Evolutionary conservation across 78 protist species (phyloP), one percentile per base, ranked within the genome.

Genomic region (Dictyostelium citrinum): DNA sequence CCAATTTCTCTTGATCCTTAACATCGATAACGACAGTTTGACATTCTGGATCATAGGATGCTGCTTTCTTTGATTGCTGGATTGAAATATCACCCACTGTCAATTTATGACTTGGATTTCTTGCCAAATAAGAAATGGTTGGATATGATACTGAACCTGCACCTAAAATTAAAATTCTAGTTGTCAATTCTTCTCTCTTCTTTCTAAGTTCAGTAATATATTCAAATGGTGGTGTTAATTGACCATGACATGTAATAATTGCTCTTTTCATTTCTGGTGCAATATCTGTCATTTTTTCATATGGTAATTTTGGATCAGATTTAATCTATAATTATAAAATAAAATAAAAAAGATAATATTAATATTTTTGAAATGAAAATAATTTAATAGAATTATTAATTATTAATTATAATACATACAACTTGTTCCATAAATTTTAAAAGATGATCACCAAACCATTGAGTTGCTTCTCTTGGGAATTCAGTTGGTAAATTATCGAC

Each of bases 401-500:
- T n/a, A n/a, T n/a, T n/a, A n/a, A n/a, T n/a, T n/a, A n/a, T n/a
- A 81, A 61, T 60, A 60, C 72, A 11, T 64, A 70, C 91, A 39
- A 95, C 78, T 35, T 64, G 68, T n/a, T 29, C 88, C 70, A 97
- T 37, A 51, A 90, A 96, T 35, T 93, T 77, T 24, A 74, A 8
- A 24, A 97, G 95, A 49, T 67, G 72, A 33, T 81, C 86, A 29
- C 98, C 98, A 84, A 98, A 98, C 95, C 93, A 94, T 46, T 83
- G 90, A 77, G 91, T 64, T 7, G 99, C 95, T 84, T 97, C 98
- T 75, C n/a, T 55, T 41, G 99, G 98, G 76, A 98, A 90, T 90
- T 98, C 99, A 11, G 98, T 95, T 20, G 99, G 99, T 35, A 98
- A 95, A 55, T 97, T 97, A 82, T 98, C 99, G 17, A 97, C 97